Conservation (phyloP, 129 eudicot species). For the sunflower (Helianthus annuus) region HanXRQr2.0-SUNRISE NC_035447.2:11511413-11511912, state of each 20-base stretch:
- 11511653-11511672: neutral
- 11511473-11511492: too few species aligned
- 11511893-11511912: slow-evolving; percentile 4
- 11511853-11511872: slow-evolving; percentile 53
- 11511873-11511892: neutral
- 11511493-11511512: too few species aligned
- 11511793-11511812: too few species aligned
- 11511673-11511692: neutral
- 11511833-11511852: slow-evolving; percentile 85
- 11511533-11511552: too few species aligned
- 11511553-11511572: too few species aligned
- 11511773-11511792: slow-evolving; percentile 46
- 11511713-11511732: neutral
- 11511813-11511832: slow-evolving; percentile 60
- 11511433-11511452: too few species aligned
- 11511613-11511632: too few species aligned
- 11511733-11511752: neutral
- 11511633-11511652: neutral
- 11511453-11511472: too few species aligned
- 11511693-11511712: neutral
- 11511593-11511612: too few species aligned
- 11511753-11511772: neutral
- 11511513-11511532: too few species aligned
- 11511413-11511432: too few species aligned
- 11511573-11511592: too few species aligned